Base-by-base conservation (phyloP, 1,139 yeast species). In the Zygosaccharomyces pseudobailii region DNA sequence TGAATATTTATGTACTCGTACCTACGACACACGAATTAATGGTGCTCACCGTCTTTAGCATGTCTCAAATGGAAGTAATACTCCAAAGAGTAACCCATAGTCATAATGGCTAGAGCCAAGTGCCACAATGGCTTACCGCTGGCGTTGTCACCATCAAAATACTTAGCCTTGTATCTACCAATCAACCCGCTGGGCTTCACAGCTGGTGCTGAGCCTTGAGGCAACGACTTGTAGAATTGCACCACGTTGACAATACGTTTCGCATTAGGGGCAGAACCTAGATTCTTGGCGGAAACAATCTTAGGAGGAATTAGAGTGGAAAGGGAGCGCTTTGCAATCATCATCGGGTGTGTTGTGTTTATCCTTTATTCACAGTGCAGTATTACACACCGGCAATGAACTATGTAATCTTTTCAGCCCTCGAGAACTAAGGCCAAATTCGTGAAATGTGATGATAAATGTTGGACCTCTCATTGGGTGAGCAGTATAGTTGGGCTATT, bases 221-320 rank as follows among this genome's bases (percentile, higher is more conserved):
- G 98, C 65, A 92, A 81, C 63, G 89, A 84, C 77, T 90, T 87
- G 85, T 92, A 92, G 80, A 92, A 89, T 57, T 87, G 78, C 62
- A 92, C 97, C 63, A 92, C 96, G 70, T 87, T 87, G 61, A 87
- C 84, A 86, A 92, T 88, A 76, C 96, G 88, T 80, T 88, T 88
- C 62, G 97, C 97, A 66, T 90, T 86, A 65, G 97, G 96, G 74
- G 89, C 87, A 58, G 95, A 79, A 51, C 96, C 96, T 63, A 92
- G 76, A 85, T 88, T 89, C 87, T 83, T 79, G 49, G 96, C 94
- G 56, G 97, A 89, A 52, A 96, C 97, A 69, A 92, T 84, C 94
- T 92, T 92, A 69, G 98, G 98, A 65, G 98, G 98, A 68, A 92
- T 89, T 75, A 92, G 80, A 66, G 97, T 86, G 61, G 97, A 89